Evolutionary conservation across 345 rosid species (phyloP).

Genomic region (Melaleuca alternifolia): DNA sequence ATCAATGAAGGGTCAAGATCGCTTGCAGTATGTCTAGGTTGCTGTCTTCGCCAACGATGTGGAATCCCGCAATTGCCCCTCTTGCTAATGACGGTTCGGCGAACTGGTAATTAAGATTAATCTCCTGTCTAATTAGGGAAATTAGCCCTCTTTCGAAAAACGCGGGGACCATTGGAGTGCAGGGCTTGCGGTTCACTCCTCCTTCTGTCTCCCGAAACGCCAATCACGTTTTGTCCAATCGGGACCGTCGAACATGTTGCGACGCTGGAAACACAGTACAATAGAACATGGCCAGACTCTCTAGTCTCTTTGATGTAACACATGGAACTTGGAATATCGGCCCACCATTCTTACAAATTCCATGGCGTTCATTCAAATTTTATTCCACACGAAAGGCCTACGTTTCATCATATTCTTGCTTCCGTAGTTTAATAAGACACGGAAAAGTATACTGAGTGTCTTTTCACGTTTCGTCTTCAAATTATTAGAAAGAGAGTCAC

Average conservation of each 20-base stretch:
- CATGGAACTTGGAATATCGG: neutral
- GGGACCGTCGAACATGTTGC: neutral
- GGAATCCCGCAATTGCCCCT: neutral
- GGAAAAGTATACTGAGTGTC: neutral
- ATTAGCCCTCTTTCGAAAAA: neutral
- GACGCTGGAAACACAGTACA: neutral
- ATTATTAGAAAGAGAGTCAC: neutral
- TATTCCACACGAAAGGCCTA: accelerated
- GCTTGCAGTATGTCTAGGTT: too few species aligned
- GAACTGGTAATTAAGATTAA: neutral
- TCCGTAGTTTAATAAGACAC: too few species aligned
- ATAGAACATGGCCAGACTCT: neutral
- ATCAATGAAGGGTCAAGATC: too few species aligned
- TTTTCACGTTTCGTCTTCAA: neutral
- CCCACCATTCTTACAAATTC: neutral
- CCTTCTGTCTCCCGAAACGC: neutral
- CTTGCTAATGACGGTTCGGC: neutral
- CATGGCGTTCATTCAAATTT: neutral
- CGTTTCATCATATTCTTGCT: neutral
- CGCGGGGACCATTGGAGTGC: neutral
- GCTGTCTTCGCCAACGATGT: neutral
- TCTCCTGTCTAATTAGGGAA: neutral
- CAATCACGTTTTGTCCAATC: neutral
- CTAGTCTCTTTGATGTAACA: neutral
- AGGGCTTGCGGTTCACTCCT: neutral